These are phyloP conservation scores for Ormosia emarginata DNA, from an alignment of 306 rosid genomes.

Conservation along the genomic window DNA sequence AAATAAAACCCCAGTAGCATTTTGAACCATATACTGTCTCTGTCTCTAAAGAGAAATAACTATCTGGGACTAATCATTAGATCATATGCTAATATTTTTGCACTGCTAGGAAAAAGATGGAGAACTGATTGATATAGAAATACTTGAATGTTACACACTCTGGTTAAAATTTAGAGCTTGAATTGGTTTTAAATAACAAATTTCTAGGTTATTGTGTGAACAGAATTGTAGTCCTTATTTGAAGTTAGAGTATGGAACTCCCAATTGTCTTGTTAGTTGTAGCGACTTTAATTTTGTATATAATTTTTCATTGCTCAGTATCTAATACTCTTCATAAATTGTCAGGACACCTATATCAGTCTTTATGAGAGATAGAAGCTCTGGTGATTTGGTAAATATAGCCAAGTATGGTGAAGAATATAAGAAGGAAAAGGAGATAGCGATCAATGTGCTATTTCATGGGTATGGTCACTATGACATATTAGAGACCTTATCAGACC, in stretches of 20 bases:
- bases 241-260: not conserved
- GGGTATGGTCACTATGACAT: slow-evolving; percentile 94
- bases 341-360: slow-evolving; percentile 76
- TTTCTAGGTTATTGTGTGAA: not conserved
- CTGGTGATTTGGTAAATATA: slow-evolving; percentile 62
- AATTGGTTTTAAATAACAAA: not conserved
- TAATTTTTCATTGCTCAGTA: not conserved
- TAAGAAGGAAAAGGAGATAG: slow-evolving; percentile 42
- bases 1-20: not conserved
- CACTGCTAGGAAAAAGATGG: not conserved
- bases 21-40: not conserved
- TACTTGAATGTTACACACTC: not conserved
- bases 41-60: not conserved
- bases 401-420: slow-evolving; percentile 86
- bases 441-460: slow-evolving; percentile 83
- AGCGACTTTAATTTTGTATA: not conserved
- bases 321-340: slow-evolving; percentile 19
- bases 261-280: not conserved
- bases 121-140: not conserved
- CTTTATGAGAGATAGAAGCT: slow-evolving; percentile 39
- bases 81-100: not conserved
- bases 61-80: not conserved
- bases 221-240: not conserved
- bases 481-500: slow-evolving; percentile 50
- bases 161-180: not conserved